phyloP scores from a whole-genome alignment of 805 yeast species.

The Metschnikowia cubensis region DNA sequence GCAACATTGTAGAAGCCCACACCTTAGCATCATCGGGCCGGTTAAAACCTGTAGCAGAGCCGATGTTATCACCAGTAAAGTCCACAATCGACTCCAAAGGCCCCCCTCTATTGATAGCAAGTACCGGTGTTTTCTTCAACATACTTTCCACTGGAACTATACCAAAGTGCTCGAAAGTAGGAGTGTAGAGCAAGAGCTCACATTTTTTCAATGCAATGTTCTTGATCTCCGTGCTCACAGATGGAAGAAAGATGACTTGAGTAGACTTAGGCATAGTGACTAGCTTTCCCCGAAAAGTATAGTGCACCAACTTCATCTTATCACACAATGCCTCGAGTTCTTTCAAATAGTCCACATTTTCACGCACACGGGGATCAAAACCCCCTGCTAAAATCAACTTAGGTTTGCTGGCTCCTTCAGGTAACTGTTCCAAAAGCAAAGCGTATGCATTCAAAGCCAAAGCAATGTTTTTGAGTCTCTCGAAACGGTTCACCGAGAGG shows the following conservation, averaged over 20 bases:
- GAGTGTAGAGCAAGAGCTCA: conserved; percentile 75
- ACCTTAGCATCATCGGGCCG: conserved; percentile 38
- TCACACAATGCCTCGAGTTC: conserved; percentile 54
- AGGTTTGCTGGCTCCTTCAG: conserved; percentile 28
- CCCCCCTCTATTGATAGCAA: conserved; percentile 89
- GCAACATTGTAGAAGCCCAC: conserved; percentile 54
- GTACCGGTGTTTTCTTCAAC: conserved; percentile 76
- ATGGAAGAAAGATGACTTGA: conserved; percentile 73
- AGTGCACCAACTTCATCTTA: conserved; percentile 39
- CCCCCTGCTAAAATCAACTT: conserved; percentile 86
- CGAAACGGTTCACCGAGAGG: conserved; percentile 84
- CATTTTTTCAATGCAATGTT: conserved; percentile 56
- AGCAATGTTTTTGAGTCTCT: conserved; percentile 75
- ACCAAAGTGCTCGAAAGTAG: conserved; percentile 91
- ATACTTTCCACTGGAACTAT: conserved; percentile 96
- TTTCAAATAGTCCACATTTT: conserved; percentile 67
- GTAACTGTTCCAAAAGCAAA: conserved; percentile 29
- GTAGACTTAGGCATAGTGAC: conserved; percentile 32
- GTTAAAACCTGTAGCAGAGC: conserved; percentile 60
- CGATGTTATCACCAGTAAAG: conserved; percentile 24
- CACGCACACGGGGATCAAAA: conserved; percentile 69
- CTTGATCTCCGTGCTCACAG: conserved; percentile 65
- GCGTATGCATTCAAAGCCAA: conserved; percentile 73
- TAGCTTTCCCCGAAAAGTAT: conserved; percentile 42
- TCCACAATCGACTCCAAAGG: conserved; percentile 73